Percentiles rank a stretch among this genome's conserved stretches.
Conservation (phyloP, 495 filamentous ascomycete genomes). For the Pyrenopolyporus hunteri region DNA sequence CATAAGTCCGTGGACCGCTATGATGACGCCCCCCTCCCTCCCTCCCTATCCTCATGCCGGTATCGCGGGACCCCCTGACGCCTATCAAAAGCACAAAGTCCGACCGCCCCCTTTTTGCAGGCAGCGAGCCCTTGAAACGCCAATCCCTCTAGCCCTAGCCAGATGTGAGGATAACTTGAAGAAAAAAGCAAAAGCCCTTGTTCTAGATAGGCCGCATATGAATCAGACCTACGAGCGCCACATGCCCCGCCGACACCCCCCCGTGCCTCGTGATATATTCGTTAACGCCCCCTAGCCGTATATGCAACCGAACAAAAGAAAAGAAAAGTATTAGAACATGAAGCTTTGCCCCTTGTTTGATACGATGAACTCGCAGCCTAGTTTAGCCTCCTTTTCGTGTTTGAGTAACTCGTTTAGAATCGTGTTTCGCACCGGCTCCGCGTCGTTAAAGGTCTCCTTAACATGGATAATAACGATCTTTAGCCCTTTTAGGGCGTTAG, state of each 20-base stretch:
- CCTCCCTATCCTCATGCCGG: neutral
- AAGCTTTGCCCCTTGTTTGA: slow-evolving; percentile 59
- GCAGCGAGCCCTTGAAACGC: slow-evolving; percentile 12
- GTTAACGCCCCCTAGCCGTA: slow-evolving; percentile 8
- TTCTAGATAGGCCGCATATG: slow-evolving; percentile 12
- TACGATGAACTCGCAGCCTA: slow-evolving; percentile 83
- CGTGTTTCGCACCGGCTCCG: slow-evolving; percentile 61
- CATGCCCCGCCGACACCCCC: slow-evolving; percentile 11
- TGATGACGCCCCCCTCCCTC: neutral
- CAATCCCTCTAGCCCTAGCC: neutral
- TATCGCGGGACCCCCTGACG: slow-evolving; percentile 17
- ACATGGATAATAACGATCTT: slow-evolving; percentile 80
- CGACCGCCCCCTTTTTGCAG: neutral
- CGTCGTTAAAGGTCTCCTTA: slow-evolving; percentile 74
- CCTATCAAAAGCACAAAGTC: slow-evolving; percentile 3
- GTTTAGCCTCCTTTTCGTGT: slow-evolving; percentile 61
- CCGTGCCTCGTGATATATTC: slow-evolving; percentile 20
- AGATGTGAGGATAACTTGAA: slow-evolving; percentile 4
- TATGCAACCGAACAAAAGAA: slow-evolving; percentile 8
- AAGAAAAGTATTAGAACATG: slow-evolving; percentile 34
- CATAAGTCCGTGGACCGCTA: too few relatives aligned
- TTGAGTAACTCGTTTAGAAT: slow-evolving; percentile 72
- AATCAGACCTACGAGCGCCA: slow-evolving; percentile 9
- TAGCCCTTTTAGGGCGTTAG: slow-evolving; percentile 53
- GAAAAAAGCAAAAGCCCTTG: neutral